Evolutionary conservation across 805 yeast species (phyloP), one percentile per base, ranked within the genome.

Genomic region (Zygotorulaspora sp.): DNA sequence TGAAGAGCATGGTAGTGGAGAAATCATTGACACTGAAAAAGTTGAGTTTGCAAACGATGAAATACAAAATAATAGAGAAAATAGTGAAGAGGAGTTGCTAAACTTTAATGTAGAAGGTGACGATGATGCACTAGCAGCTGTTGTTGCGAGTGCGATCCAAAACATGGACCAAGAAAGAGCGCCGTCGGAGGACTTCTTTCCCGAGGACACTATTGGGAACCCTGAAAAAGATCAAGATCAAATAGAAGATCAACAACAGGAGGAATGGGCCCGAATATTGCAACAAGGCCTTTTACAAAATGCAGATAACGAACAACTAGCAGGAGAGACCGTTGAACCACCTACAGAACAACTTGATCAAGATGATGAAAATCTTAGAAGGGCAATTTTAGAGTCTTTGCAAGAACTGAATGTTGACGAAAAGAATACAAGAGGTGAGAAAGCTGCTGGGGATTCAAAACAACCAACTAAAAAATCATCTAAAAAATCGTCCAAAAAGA

Each of bases 111-210:
- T 24, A 9, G 36, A 19, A n/a, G 42, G 35, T n/a, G 49, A 47
- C 12, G 49, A 44, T 7, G 67, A 60, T 27, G 67, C 63, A 43
- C 42, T 67, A 18, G 70, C 62, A 14, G 59, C 63, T 14, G 67
- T 62, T 12, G 71, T 66, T 3, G 64, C 66, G 13, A 64, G 57
- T 44, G 72, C 72, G 2, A 65, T 67, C 21, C 55, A 58, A 10
- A 41, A 44, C 24, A 50, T 58, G 43, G 49, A 50, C 24, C 26
- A 36, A 26, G 41, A 34, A 21, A 22, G 38, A 19, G 24, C 26
- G 29, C 30, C 37, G 30, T 14, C 26, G 23, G 32, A 23, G n/a
- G 41, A 28, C n/a, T 11, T 5, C 17, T 34, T 39, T 8, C 29
- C 35, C 14, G 35, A 25, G 21, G 22, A 27, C 3, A 37, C 34